Evolutionary conservation across 495 filamentous ascomycete species (phyloP), one percentile per base, ranked within the genome.

Genomic region (Cairneyella variabilis): DNA sequence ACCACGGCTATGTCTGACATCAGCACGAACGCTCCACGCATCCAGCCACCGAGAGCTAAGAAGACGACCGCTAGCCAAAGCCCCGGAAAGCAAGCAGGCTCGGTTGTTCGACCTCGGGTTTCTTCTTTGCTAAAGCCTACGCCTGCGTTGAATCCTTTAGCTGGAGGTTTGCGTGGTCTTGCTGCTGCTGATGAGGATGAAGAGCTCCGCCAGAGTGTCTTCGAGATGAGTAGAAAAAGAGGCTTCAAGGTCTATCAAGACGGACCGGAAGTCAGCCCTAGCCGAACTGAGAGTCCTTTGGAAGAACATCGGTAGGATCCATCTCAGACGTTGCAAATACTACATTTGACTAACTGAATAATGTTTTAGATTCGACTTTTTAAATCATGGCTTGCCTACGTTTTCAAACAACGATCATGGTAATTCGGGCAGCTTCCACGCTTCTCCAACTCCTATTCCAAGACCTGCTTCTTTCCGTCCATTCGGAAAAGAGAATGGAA

Each of bases 161-260:
- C 25, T 14, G 44, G 18, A 26, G 25, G 32, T 22, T 57, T 58
- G 21, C 43, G 51, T 40, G 10, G 44, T 12, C 22, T 45, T 27
- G 28, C 56, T n/a, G 49, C 18, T 11, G 12, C 41, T 6, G 61
- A 64, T 3, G 54, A 61, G 16, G 52, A 64, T 5, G 58, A 58
- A 41, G 61, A 61, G 38, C 57, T 57, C 28, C 41, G 36, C 42
- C 21, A 59, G 44, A 61, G 54, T 5, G 37, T 49, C 22, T 48
- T 39, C n/a, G 26, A 54, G 6, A 54, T 27, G 26, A 45, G 20
- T 6, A 53, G 57, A 21, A 64, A 60, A 23, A 64, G 64, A 2
- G 49, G 22, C 27, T 71, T 66, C 39, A 59, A 57, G 45, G 58
- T 73, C 12, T 74, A 70, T 50, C 61, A 58, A 20, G 66, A 71